Evolutionary conservation across 345 rosid genomes (phyloP).

Genomic region (Xanthoceras sorbifolium): DNA sequence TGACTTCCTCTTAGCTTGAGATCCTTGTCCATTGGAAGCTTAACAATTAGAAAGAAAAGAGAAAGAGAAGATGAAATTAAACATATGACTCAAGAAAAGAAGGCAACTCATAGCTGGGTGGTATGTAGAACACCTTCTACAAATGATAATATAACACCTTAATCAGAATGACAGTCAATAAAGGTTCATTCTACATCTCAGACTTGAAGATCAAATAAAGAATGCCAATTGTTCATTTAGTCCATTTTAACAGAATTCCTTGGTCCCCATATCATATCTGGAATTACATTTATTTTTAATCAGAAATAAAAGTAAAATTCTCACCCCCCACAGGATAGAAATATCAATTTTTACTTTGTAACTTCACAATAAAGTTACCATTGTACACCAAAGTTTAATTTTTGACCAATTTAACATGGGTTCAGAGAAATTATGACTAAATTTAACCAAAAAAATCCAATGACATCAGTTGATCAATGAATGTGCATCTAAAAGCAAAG

Average conservation of each 20-base stretch:
- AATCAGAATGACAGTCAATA: not conserved
- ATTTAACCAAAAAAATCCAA: not conserved
- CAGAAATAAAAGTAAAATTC: not conserved
- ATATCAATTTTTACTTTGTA: not conserved
- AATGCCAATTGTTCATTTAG: not conserved
- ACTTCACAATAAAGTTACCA: not conserved
- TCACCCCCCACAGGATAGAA: not conserved
- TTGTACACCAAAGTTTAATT: not conserved
- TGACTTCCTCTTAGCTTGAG: constrained; percentile 63
- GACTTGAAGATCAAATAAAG: constrained; percentile 9
- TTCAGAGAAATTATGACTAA: not conserved
- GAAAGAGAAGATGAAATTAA: constrained; percentile 15
- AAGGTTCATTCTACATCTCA: not conserved
- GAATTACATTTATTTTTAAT: not conserved
- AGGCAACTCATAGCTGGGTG: not conserved
- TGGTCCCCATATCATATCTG: not conserved
- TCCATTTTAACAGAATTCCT: constrained; percentile 8
- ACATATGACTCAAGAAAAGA: constrained; percentile 4
- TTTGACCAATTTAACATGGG: not conserved
- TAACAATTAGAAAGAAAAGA: constrained; percentile 20
- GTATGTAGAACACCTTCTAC: constrained; percentile 11
- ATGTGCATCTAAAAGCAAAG: not conserved
- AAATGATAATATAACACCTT: not conserved
- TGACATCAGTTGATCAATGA: not conserved
- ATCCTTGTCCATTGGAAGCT: constrained; percentile 76